Evolutionary conservation across 2,329 filamentous ascomycete genomes (phyloP).

Genomic region (Monosporascus sp.): DNA sequence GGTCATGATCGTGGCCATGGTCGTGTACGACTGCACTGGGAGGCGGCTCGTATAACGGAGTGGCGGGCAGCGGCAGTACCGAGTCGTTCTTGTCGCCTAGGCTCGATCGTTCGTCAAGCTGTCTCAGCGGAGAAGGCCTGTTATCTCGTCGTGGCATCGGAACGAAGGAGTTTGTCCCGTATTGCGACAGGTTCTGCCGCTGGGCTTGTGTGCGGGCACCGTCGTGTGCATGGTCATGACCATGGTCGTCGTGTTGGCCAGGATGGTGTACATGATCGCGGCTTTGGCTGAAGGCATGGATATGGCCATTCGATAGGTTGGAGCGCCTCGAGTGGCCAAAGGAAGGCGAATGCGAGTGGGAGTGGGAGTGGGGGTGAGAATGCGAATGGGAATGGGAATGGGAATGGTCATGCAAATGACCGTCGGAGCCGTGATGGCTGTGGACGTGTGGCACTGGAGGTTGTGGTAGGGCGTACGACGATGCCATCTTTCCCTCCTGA

Average conservation of each 20-base stretch:
- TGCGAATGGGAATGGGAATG: constrained; percentile 29
- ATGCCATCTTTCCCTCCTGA: constrained; percentile 35
- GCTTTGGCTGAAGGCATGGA: constrained; percentile 25
- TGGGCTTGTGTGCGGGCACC: constrained; percentile 15
- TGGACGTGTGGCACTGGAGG: constrained; percentile 38
- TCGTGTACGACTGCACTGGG: constrained; percentile 14
- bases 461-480: constrained; percentile 50
- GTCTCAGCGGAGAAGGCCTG: constrained; percentile 27
- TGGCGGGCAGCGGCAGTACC: constrained; percentile 9
- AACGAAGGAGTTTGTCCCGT: constrained; percentile 29
- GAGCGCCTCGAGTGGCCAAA: constrained; percentile 34
- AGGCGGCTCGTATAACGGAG: constrained; percentile 6
- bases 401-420: constrained; percentile 25
- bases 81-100: constrained; percentile 11
- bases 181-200: constrained; percentile 24
- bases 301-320: constrained; percentile 19
- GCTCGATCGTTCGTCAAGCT: constrained; percentile 18
- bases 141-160: constrained; percentile 29
- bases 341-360: constrained; percentile 33
- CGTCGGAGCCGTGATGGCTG: constrained; percentile 28
- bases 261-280: constrained; percentile 27
- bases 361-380: constrained; percentile 30
- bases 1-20: constrained; percentile 22
- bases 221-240: constrained; percentile 25
- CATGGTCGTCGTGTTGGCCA: constrained; percentile 29